These are phyloP conservation scores for Botrytis fabae DNA, from an alignment of 2,329 filamentous ascomycete species.

Conservation along the genomic window DNA sequence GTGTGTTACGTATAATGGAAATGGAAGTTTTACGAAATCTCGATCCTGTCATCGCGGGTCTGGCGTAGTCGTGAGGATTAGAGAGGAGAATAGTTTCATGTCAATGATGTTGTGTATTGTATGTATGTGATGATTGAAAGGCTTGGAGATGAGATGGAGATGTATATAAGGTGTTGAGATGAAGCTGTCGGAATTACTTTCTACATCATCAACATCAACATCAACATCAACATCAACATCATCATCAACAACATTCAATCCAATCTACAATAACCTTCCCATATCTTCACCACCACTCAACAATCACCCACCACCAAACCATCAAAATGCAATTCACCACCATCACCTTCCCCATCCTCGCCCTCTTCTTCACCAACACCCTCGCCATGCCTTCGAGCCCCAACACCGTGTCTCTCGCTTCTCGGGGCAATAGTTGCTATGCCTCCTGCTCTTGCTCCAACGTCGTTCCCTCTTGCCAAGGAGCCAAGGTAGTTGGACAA, in stretches of 20 bases:
- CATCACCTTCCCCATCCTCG: not conserved
- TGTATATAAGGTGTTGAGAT: not conserved
- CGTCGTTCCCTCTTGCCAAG: not conserved
- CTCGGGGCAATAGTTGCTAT: not conserved
- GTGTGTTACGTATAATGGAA: not conserved
- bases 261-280: not conserved
- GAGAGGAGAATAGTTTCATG: not conserved
- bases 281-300: not conserved
- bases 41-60: not conserved
- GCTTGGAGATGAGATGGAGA: not conserved
- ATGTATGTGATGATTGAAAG: not conserved
- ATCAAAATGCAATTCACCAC: slow-evolving; percentile 11
- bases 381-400: not conserved
- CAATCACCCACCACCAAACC: not conserved
- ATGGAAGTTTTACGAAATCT: not conserved
- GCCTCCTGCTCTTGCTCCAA: not conserved
- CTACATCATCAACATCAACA: not conserved
- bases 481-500: not conserved
- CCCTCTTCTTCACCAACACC: not conserved
- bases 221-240: not conserved
- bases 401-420: not conserved
- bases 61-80: not conserved
- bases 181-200: not conserved
- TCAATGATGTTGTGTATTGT: not conserved
- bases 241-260: not conserved